phyloP scores from a whole-genome alignment of 2,329 filamentous ascomycete species.

The Calonectria pseudoreteaudii region DNA sequence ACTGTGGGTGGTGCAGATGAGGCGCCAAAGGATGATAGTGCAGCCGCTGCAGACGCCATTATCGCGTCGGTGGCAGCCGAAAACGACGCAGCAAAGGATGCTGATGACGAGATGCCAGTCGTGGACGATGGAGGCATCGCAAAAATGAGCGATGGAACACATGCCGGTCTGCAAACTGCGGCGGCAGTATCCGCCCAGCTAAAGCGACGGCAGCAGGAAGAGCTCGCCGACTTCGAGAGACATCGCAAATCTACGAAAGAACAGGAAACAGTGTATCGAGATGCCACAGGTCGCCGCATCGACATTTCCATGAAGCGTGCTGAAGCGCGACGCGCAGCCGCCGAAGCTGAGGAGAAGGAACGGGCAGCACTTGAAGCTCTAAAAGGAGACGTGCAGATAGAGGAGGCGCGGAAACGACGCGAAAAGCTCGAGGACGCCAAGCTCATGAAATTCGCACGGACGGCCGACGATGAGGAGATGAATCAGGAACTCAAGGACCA shows the following conservation, averaged over 20 bases:
- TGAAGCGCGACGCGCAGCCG: slow-evolving; percentile 76
- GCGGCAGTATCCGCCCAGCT: slow-evolving; percentile 79
- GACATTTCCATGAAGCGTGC: slow-evolving; percentile 92
- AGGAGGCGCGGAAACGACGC: slow-evolving; percentile 72
- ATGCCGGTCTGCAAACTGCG: slow-evolving; percentile 88
- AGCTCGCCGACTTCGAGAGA: slow-evolving; percentile 64
- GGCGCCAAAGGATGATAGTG: slow-evolving; percentile 54
- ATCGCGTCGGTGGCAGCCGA: slow-evolving; percentile 79
- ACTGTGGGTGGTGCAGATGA: slow-evolving; percentile 64
- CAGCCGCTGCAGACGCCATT: slow-evolving; percentile 81
- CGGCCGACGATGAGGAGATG: slow-evolving; percentile 86
- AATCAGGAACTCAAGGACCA: slow-evolving; percentile 84
- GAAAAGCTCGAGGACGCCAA: slow-evolving; percentile 83
- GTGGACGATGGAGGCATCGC: slow-evolving; percentile 61
- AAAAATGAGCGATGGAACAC: slow-evolving; percentile 88
- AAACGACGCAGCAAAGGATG: slow-evolving; percentile 61
- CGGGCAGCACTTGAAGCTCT: slow-evolving; percentile 75
- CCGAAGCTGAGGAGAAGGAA: slow-evolving; percentile 80
- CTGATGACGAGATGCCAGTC: slow-evolving; percentile 62
- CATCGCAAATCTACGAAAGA: slow-evolving; percentile 59
- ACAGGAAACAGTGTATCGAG: slow-evolving; percentile 92
- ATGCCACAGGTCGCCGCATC: slow-evolving; percentile 93
- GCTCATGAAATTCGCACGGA: slow-evolving; percentile 82
- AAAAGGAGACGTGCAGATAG: slow-evolving; percentile 86
- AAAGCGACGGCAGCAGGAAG: slow-evolving; percentile 73